These are phyloP conservation scores for Fraxinus velutina DNA, from an alignment of 305 asterid species.

Conservation along the genomic window DNA sequence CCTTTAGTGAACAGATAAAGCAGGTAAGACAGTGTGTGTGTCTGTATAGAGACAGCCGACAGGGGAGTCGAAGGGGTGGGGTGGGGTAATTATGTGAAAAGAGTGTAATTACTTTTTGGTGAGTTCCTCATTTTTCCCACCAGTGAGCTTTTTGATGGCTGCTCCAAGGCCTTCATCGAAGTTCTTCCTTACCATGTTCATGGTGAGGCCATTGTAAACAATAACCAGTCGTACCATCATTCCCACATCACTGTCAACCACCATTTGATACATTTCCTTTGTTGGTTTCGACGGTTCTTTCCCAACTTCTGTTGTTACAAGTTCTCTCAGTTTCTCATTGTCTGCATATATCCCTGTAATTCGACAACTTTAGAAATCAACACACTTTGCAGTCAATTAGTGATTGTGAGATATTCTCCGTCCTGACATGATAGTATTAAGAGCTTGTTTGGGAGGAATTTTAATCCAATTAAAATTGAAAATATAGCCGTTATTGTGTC, in stretches of 20 bases:
- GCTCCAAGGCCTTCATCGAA: conserved; percentile 68
- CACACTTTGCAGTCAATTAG: background rate
- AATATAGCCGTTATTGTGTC: no score
- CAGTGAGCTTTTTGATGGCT: conserved; percentile 72
- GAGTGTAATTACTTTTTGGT: conserved; percentile 45
- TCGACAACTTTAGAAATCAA: background rate
- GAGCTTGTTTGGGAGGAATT: background rate
- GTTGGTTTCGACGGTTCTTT: conserved; percentile 59
- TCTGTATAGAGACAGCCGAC: no score
- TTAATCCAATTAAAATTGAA: no score
- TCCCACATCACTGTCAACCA: conserved; percentile 56
- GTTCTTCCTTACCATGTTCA: conserved; percentile 68
- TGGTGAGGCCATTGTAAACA: conserved; percentile 59
- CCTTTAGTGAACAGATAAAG: conserved; percentile 36
- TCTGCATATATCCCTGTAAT: conserved; percentile 67
- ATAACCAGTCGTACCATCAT: conserved; percentile 60
- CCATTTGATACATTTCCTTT: conserved; percentile 61
- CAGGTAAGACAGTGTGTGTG: conserved; percentile 13
- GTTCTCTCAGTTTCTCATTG: conserved; percentile 49
- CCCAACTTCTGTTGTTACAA: conserved; percentile 39
- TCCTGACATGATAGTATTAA: background rate
- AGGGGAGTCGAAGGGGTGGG: background rate
- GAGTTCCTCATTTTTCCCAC: conserved; percentile 59
- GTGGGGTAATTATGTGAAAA: background rate
- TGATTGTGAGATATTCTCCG: background rate